These are phyloP conservation scores for Leccinum longicurvipes DNA, from an alignment of 768 basidiomycete genomes.

Conservation along the genomic window DNA sequence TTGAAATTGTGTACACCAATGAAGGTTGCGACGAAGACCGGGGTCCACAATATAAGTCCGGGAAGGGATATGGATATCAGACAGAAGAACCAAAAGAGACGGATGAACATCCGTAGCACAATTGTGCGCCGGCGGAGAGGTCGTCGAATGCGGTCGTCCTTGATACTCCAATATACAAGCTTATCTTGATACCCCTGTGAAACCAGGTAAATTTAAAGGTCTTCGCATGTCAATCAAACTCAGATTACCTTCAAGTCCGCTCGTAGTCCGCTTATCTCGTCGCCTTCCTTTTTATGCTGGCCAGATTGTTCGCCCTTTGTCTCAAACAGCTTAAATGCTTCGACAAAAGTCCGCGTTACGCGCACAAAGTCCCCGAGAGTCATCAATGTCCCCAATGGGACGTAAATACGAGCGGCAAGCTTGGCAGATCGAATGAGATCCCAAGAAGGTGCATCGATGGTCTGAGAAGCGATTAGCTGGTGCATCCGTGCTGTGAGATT, in stretches of 20 bases:
- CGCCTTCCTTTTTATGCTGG: constrained; percentile 23
- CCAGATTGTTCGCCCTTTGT: constrained; percentile 23
- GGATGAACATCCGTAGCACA: constrained; percentile 60
- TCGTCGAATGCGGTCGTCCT: constrained; percentile 80
- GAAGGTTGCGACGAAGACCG: constrained; percentile 69
- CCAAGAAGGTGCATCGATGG: constrained; percentile 86
- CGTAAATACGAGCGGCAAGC: constrained; percentile 77
- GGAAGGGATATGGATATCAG: constrained; percentile 68
- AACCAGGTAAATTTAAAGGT: not conserved
- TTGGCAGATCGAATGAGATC: constrained; percentile 70
- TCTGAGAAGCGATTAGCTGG: constrained; percentile 68
- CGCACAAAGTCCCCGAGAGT: constrained; percentile 81
- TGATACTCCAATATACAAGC: constrained; percentile 64
- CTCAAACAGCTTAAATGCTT: constrained; percentile 59
- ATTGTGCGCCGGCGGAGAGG: constrained; percentile 55
- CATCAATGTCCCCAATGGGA: constrained; percentile 85
- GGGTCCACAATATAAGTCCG: constrained; percentile 79
- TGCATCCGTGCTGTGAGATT: constrained; percentile 60
- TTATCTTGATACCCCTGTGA: constrained; percentile 70
- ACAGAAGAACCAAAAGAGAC: constrained; percentile 59
- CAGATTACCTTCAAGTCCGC: constrained; percentile 57
- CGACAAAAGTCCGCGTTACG: constrained; percentile 69
- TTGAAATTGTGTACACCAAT: constrained; percentile 73
- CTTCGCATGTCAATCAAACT: not conserved
- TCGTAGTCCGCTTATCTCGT: constrained; percentile 36